Evolutionary conservation across 2,329 filamentous ascomycete genomes (phyloP).

Genomic region (Bipolaris victoriae): DNA sequence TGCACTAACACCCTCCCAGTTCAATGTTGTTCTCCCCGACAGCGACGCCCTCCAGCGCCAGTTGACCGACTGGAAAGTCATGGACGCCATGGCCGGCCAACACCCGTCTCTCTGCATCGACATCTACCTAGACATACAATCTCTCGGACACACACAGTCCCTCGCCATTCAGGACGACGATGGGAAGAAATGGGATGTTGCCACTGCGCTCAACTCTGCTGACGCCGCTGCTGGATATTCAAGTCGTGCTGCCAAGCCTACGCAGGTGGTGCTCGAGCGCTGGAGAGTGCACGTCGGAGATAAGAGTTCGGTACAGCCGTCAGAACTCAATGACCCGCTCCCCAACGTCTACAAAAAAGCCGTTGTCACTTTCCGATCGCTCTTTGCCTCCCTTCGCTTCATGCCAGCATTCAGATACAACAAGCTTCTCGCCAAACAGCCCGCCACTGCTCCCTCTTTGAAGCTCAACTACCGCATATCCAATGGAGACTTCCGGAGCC

Average conservation of each 20-base stretch:
- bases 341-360: conserved; percentile 97
- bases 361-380: conserved; percentile 89
- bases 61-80: conserved; percentile 79
- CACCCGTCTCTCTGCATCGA: conserved; percentile 89
- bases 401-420: conserved; percentile 87
- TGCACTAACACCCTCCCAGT: conserved; percentile 61
- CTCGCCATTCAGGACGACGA: conserved; percentile 86
- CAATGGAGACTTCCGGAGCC: conserved; percentile 62
- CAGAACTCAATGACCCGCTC: conserved; percentile 65
- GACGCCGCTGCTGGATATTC: conserved; percentile 56
- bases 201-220: conserved; percentile 77
- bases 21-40: conserved; percentile 93
- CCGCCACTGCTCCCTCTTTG: conserved; percentile 65
- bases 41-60: conserved; percentile 86
- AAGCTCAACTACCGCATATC: conserved; percentile 81
- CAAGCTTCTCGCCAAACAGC: conserved; percentile 73
- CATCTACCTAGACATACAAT: conserved; percentile 81
- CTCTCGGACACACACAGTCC: conserved; percentile 81
- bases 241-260: conserved; percentile 53
- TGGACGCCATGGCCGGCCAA: conserved; percentile 75
- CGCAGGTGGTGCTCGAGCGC: conserved; percentile 84
- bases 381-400: conserved; percentile 82
- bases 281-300: conserved; percentile 86
- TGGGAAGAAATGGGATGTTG: conserved; percentile 91
- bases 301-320: conserved; percentile 59